A percentile compares a stretch with the other conserved stretches of the same genome.
Conservation (phyloP, 306 rosid species). For the Crotalaria pallida region DNA sequence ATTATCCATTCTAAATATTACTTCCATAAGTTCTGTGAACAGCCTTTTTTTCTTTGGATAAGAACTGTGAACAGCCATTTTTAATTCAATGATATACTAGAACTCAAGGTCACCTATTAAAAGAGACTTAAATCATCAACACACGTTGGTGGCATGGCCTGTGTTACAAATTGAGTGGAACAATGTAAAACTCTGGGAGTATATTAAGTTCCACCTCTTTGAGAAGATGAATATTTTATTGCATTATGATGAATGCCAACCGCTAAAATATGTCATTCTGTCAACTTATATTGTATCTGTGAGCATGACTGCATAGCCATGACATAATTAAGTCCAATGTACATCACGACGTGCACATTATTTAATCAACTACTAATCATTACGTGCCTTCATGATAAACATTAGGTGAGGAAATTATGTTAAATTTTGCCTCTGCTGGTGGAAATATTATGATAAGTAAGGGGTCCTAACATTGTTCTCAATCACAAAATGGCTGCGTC, state of each 20-base stretch:
- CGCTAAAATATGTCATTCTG: neutral
- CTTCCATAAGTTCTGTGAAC: too few species aligned
- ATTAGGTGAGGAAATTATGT: neutral
- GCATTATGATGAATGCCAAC: neutral
- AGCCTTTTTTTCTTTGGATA: too few species aligned
- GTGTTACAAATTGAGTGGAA: too few species aligned
- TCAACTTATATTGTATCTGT: neutral
- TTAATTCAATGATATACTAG: too few species aligned
- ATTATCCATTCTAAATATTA: too few species aligned
- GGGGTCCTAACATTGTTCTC: constrained; percentile 7
- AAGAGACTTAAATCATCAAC: too few species aligned
- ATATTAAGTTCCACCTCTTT: neutral
- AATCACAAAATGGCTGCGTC: constrained; percentile 42
- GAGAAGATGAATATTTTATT: neutral
- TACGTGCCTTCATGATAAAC: constrained; percentile 56
- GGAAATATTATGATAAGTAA: constrained; percentile 23
- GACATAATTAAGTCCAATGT: neutral
- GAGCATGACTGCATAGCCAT: neutral
- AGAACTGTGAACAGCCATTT: too few species aligned
- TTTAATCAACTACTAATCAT: neutral
- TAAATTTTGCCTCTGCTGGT: constrained; percentile 10
- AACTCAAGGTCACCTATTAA: too few species aligned
- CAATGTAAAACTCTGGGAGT: too few species aligned
- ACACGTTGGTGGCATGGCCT: too few species aligned
- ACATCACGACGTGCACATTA: constrained; percentile 31